phyloP scores from a whole-genome alignment of 768 basidiomycete species.

The Cystobasidium ongulense region DNA sequence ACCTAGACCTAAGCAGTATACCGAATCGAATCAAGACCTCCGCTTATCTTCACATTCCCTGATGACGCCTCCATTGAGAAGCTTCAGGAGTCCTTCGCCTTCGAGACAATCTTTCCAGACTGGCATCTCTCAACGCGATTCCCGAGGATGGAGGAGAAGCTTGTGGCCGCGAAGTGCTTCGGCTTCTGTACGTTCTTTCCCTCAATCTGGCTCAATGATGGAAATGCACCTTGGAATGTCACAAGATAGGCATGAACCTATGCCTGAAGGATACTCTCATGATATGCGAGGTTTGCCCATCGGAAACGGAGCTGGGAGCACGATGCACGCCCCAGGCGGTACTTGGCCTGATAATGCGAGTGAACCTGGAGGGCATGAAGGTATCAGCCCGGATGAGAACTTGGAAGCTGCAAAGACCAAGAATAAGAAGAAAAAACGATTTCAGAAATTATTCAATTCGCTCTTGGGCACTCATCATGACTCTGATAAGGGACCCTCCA shows the following conservation, averaged over 20 bases:
- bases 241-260: constrained; percentile 36
- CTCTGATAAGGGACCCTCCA: not conserved
- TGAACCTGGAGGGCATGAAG: constrained; percentile 11
- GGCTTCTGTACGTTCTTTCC: constrained; percentile 35
- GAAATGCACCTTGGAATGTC: constrained; percentile 42
- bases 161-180: constrained; percentile 34
- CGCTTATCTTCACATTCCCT: constrained; percentile 22
- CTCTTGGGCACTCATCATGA: constrained; percentile 28
- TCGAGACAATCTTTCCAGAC: constrained; percentile 31
- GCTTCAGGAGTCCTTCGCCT: constrained; percentile 32
- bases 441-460: constrained; percentile 42
- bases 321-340: not conserved
- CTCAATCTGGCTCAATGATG: constrained; percentile 39
- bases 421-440: constrained; percentile 42
- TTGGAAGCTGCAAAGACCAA: not conserved
- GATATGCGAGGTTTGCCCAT: not conserved
- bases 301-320: not conserved
- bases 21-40: not conserved
- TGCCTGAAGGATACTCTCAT: not conserved
- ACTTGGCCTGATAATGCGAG: constrained; percentile 11
- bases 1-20: constrained; percentile 11
- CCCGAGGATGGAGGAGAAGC: constrained; percentile 25
- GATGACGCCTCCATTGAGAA: constrained; percentile 18
- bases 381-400: constrained; percentile 21
- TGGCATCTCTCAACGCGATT: constrained; percentile 17